Conservation (phyloP, 768 basidiomycete species). For the Sistotremastrum niveocremeum region DNA sequence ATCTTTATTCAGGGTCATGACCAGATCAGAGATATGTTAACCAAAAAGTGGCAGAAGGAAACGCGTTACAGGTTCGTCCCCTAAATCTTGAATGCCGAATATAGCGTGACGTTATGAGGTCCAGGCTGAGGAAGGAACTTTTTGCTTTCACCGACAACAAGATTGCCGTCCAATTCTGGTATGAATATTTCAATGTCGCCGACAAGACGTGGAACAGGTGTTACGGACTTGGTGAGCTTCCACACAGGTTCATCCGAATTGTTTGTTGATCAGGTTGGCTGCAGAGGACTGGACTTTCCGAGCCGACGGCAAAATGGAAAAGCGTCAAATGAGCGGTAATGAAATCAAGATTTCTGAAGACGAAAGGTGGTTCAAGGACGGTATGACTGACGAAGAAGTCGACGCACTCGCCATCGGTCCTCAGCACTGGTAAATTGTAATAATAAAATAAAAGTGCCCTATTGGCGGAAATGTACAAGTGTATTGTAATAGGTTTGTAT, state of each 20-base stretch:
- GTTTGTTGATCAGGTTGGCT: conserved; percentile 11
- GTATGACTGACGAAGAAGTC: conserved; percentile 20
- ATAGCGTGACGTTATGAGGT: background rate
- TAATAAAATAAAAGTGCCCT: background rate
- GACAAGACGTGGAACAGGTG: conserved; percentile 29
- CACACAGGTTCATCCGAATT: conserved; percentile 12
- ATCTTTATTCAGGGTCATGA: conserved; percentile 31
- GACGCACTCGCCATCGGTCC: conserved; percentile 24
- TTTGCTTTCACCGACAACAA: conserved; percentile 40
- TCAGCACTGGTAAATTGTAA: conserved; percentile 17
- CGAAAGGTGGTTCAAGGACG: conserved; percentile 41
- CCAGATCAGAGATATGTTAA: conserved; percentile 32
- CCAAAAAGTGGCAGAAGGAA: conserved; percentile 39
- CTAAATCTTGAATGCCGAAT: background rate
- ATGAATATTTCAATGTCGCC: conserved; percentile 26
- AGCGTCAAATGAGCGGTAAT: conserved; percentile 39
- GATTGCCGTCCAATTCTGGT: conserved; percentile 43
- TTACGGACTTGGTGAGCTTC: conserved; percentile 27
- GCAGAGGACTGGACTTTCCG: conserved; percentile 42
- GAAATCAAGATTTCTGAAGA: conserved; percentile 30
- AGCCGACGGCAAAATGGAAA: conserved; percentile 35
- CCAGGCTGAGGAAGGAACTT: conserved; percentile 34
- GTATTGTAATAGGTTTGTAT: too few relatives aligned
- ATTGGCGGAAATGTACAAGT: too few relatives aligned
- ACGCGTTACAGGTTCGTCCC: conserved; percentile 25